These are phyloP conservation scores for Geosmithia flava DNA, from an alignment of 2,329 filamentous ascomycete genomes.

Conservation along the genomic window DNA sequence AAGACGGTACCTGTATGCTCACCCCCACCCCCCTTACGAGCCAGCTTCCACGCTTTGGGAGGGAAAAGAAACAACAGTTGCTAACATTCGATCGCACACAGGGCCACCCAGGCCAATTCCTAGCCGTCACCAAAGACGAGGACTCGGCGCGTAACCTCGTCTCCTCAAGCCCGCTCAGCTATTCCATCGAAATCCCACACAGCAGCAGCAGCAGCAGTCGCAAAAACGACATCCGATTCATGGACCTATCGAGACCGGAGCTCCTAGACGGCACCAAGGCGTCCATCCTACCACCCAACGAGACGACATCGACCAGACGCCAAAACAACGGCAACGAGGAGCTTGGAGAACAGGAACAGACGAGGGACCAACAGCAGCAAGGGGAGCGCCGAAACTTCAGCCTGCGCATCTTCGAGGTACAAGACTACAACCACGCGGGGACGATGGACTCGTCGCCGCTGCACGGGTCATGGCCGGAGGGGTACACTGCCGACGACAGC, in stretches of 20 bases:
- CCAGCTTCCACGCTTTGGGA: not conserved
- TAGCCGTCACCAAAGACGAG: slow-evolving; percentile 31
- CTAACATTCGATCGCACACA: not conserved
- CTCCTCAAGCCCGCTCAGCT: slow-evolving; percentile 31
- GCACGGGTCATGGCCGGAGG: slow-evolving; percentile 22
- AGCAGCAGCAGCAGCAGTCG: not conserved
- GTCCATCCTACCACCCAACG: not conserved
- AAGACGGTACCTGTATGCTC: slow-evolving; percentile 2
- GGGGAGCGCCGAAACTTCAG: slow-evolving; percentile 21
- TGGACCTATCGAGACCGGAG: slow-evolving; percentile 13
- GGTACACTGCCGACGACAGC: slow-evolving; percentile 9
- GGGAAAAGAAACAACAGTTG: too few relatives aligned
- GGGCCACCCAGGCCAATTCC: slow-evolving; percentile 35
- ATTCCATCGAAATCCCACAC: slow-evolving; percentile 20
- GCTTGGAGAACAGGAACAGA: not conserved
- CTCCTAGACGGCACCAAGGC: slow-evolving; percentile 3
- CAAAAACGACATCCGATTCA: slow-evolving; percentile 17
- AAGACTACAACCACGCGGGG: slow-evolving; percentile 25
- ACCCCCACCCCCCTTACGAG: not conserved
- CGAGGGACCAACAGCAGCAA: slow-evolving; percentile 6
- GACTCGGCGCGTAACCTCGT: slow-evolving; percentile 27
- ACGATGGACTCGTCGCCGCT: slow-evolving; percentile 20
- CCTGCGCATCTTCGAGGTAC: slow-evolving; percentile 24
- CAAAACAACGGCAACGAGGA: not conserved
- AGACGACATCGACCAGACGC: not conserved